Base-by-base conservation (phyloP, 176 grass and related monocot genomes). In the Thalia dealbata region DNA sequence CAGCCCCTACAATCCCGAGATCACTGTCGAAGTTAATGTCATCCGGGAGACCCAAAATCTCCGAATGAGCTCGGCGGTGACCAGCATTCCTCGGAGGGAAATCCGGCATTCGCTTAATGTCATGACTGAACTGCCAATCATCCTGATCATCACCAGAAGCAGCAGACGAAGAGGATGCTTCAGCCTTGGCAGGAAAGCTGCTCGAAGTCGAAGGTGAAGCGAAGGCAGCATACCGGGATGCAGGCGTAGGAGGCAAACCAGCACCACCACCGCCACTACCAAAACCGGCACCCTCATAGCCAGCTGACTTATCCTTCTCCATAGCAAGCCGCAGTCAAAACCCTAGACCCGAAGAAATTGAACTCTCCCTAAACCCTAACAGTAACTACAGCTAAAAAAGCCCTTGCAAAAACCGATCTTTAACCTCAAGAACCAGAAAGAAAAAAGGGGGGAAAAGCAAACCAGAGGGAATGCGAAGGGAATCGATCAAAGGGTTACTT, bases 51-150 rank as follows among this genome's bases (percentile, higher is more conserved):
- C 86, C 82, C 50, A 91, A 80, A 77, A 91, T 91, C 78, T 91
- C 88, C 35, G 88, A 91, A 73, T 91, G 88, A 76, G 88, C 88
- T 35, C 88, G 84, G 6, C 88, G 81, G 79, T 91, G 88, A 16
- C 84, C 76, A 13, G 56, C 54, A 29, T 80, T 82, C 4, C 88
- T 82, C 43, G 73, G 84, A 55, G 84, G 88, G 26, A 56, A 73
- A 64, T 76, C 75, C 52, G 81, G 75, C 84, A 86, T 90, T 48
- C 80, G 42, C n/a, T 78, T 76, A 14, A 79, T 77, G 67, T 84
- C 87, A 65, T 81, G 56, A 32, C 70, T 72, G 70, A 72, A 52
- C 42, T 15, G 69, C 45, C 45, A 24, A 19, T 29, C 50, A 30
- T 51, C 69, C 3, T 23, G 28, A 67, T 41, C 64, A 30, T 43